Conservation (phyloP, 2,329 filamentous ascomycete genomes). For the Plectosphaerella plurivora region DNA sequence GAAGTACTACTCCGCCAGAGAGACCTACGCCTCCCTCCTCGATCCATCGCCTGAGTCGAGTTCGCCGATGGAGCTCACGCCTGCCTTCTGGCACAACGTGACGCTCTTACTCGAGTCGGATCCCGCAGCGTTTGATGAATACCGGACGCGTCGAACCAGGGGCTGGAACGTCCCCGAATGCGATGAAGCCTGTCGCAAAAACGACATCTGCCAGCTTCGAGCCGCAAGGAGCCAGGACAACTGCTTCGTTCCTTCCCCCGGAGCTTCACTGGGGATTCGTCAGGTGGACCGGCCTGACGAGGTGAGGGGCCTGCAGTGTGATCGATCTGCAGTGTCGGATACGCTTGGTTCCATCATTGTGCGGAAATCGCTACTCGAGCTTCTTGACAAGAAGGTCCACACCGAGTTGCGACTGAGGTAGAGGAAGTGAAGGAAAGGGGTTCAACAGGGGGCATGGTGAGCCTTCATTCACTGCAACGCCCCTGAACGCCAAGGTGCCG, state of each 20-base stretch:
- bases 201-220: conserved; percentile 49
- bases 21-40: conserved; percentile 43
- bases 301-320: no score
- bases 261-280: no score
- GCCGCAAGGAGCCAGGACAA: conserved; percentile 48
- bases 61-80: conserved; percentile 39
- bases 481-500: no score
- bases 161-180: conserved; percentile 22
- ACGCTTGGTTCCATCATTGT: no score
- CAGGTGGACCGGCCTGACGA: no score
- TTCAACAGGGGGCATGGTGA: no score
- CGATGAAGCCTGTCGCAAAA: conserved; percentile 37
- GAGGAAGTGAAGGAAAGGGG: no score
- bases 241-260: conserved; percentile 29
- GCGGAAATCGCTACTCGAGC: no score
- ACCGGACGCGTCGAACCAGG: conserved; percentile 41
- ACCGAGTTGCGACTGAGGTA: no score
- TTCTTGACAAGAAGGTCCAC: no score
- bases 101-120: conserved; percentile 42
- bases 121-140: conserved; percentile 38
- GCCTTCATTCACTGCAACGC: no score
- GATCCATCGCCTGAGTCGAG: conserved; percentile 24
- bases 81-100: conserved; percentile 56
- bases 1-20: conserved; percentile 52
- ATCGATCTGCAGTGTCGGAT: no score